Percentiles rank a stretch among this genome's conserved stretches.
Conservation (phyloP, 208 protist genomes). For the Trypanosoma melophagium region DNA sequence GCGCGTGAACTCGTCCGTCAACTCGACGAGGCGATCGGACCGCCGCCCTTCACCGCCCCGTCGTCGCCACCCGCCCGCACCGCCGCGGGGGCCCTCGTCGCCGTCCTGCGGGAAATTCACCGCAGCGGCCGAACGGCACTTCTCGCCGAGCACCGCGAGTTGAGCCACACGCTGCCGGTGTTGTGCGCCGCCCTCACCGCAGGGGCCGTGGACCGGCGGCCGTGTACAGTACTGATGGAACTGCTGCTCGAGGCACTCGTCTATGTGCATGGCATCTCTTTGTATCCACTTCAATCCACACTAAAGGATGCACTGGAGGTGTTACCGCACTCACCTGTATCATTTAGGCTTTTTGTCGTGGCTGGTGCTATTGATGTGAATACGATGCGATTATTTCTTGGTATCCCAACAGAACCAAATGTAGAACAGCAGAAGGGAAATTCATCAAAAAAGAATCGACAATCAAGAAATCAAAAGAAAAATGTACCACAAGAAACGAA, state of each 20-base stretch:
- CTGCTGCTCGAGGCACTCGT: conserved; percentile 37
- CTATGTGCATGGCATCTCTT: conserved; percentile 38
- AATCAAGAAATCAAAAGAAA: background rate
- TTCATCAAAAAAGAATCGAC: conserved; percentile 4
- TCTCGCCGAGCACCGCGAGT: conserved; percentile 32
- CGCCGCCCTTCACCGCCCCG: conserved; percentile 61
- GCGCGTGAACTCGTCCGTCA: conserved; percentile 25
- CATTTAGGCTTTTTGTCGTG: conserved; percentile 46
- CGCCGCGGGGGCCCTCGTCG: conserved; percentile 29
- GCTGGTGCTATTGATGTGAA: conserved; percentile 43
- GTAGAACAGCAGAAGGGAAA: conserved; percentile 5
- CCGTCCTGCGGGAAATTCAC: conserved; percentile 12
- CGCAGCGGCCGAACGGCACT: conserved; percentile 23
- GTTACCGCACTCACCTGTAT: conserved; percentile 38
- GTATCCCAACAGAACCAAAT: conserved; percentile 21
- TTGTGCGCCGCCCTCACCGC: conserved; percentile 63
- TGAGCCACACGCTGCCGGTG: conserved; percentile 70
- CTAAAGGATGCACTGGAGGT: conserved; percentile 38
- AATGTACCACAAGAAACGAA: conserved; percentile 5
- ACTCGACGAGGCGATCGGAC: conserved; percentile 55
- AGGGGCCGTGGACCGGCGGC: conserved; percentile 38
- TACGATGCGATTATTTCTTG: conserved; percentile 45
- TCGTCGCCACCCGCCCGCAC: conserved; percentile 9
- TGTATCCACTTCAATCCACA: conserved; percentile 60
- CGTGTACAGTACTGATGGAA: conserved; percentile 53